A percentile compares a stretch with the other conserved stretches of the same genome.
Evolutionary conservation across 805 yeast genomes (phyloP).

Genomic region (Barnettozyma siamensis): DNA sequence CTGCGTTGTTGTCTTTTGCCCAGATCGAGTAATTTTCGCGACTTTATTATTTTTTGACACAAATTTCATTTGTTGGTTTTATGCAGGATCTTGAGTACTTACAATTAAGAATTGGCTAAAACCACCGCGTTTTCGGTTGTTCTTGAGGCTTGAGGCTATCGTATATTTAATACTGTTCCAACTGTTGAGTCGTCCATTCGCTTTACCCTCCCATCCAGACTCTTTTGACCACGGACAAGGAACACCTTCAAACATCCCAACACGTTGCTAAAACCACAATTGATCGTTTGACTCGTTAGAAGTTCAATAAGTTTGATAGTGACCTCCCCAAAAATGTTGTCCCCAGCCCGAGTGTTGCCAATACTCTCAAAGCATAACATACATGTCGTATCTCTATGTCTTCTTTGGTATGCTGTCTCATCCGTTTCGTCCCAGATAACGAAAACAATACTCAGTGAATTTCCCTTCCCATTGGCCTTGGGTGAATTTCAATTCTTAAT

Average conservation of each 20-base stretch:
- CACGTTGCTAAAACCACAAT: too few species aligned
- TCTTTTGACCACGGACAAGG: too few species aligned
- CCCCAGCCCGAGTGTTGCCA: neutral
- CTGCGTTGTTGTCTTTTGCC: neutral
- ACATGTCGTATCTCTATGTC: slow-evolving; percentile 30
- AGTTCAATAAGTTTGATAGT: too few species aligned
- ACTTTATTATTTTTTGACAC: slow-evolving; percentile 3
- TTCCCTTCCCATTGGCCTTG: slow-evolving; percentile 56
- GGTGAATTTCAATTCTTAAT: slow-evolving; percentile 59
- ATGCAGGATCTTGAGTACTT: neutral
- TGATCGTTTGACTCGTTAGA: too few species aligned
- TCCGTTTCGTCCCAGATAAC: slow-evolving; percentile 63
- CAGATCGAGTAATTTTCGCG: slow-evolving; percentile 4
- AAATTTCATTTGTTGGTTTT: neutral
- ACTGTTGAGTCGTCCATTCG: too few species aligned
- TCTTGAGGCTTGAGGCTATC: too few species aligned
- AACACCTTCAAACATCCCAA: too few species aligned
- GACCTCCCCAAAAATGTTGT: neutral
- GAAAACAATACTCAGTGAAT: slow-evolving; percentile 45
- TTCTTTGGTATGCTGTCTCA: slow-evolving; percentile 57
- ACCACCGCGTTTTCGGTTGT: too few species aligned
- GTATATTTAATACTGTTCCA: too few species aligned
- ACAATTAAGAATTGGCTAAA: too few species aligned
- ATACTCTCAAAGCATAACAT: slow-evolving; percentile 3
- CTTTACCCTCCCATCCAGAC: too few species aligned